phyloP scores from a whole-genome alignment of 2,329 filamentous ascomycete species.

The Neonectria faginata region DNA sequence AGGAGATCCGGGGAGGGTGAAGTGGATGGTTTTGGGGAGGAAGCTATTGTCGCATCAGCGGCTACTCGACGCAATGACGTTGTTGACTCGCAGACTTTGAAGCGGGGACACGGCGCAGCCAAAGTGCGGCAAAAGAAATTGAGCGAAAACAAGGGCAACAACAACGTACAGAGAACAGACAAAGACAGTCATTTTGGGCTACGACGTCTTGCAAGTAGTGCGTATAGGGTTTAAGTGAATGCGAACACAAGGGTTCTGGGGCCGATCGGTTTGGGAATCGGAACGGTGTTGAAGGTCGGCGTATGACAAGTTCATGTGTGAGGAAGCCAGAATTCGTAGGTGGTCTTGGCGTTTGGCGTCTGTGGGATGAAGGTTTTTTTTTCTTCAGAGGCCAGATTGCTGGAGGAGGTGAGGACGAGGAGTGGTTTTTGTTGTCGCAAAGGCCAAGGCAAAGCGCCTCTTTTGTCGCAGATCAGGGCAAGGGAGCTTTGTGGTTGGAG shows the following conservation, averaged over 20 bases:
- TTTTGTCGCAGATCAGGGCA: conserved; percentile 43
- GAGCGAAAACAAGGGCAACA: conserved; percentile 5
- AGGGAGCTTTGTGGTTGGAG: conserved; percentile 21
- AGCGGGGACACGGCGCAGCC: conserved; percentile 16
- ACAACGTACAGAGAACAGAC: conserved; percentile 55
- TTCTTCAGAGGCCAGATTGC: conserved; percentile 11
- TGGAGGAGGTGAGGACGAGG: conserved; percentile 14
- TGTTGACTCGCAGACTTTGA: conserved; percentile 31
- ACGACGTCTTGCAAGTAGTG: conserved; percentile 19
- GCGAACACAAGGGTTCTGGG: conserved; percentile 10
- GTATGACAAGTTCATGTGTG: conserved; percentile 46
- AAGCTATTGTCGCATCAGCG: conserved; percentile 68
- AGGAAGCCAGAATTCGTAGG: conserved; percentile 14
- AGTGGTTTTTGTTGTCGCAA: conserved; percentile 36
- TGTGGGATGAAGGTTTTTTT: conserved; percentile 5
- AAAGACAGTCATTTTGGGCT: conserved; percentile 56
- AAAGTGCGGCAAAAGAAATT: not conserved
- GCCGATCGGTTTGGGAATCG: conserved; percentile 19
- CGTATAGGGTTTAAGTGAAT: conserved; percentile 25
- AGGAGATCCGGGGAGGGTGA: conserved; percentile 73
- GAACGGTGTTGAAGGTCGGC: conserved; percentile 35
- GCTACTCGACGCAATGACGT: conserved; percentile 11
- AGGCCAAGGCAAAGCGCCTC: conserved; percentile 39
- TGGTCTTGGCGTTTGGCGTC: not conserved
- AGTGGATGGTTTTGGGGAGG: conserved; percentile 91